Evolutionary conservation across 257 asterid species (phyloP).

Genomic region (Nemophila menziesii): DNA sequence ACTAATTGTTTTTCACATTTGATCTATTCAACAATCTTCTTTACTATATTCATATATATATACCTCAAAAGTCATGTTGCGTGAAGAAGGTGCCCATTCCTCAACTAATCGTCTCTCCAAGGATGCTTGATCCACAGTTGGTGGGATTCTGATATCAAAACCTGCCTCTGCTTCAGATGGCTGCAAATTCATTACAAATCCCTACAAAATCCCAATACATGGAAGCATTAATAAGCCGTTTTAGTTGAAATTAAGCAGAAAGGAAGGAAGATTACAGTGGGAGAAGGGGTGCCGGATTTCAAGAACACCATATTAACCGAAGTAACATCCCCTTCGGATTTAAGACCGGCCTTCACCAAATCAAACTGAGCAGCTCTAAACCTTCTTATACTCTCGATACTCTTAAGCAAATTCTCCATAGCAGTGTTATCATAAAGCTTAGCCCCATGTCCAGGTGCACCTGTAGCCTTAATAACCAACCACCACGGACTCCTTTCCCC

Average conservation of each 20-base stretch:
- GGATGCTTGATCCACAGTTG: slow-evolving; percentile 61
- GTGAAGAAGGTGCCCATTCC: slow-evolving; percentile 94
- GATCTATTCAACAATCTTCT: background rate
- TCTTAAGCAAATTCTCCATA: slow-evolving; percentile 80
- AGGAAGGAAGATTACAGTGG: slow-evolving; percentile 38
- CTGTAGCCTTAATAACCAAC: slow-evolving; percentile 70
- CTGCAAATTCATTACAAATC: slow-evolving; percentile 94
- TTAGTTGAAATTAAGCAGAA: background rate
- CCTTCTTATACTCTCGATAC: slow-evolving; percentile 72
- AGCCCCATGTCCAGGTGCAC: slow-evolving; percentile 95
- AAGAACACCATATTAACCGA: slow-evolving; percentile 86
- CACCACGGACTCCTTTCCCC: slow-evolving; percentile 91
- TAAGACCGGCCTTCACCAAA: slow-evolving; percentile 65
- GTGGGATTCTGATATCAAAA: slow-evolving; percentile 88
- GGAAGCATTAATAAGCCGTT: background rate
- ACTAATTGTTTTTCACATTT: slow-evolving; percentile 7
- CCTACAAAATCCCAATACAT: slow-evolving; percentile 32
- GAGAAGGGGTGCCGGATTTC: slow-evolving; percentile 92
- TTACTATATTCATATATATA: background rate
- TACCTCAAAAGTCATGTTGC: slow-evolving; percentile 93
- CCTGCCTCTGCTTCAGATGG: slow-evolving; percentile 99
- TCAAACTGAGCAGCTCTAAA: slow-evolving; percentile 82
- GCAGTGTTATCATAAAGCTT: slow-evolving; percentile 89
- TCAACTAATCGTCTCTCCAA: slow-evolving; percentile 77
- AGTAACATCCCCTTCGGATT: slow-evolving; percentile 77